phyloP scores from a whole-genome alignment of 176 grass and related monocot species.

The Ananas comosus region DNA sequence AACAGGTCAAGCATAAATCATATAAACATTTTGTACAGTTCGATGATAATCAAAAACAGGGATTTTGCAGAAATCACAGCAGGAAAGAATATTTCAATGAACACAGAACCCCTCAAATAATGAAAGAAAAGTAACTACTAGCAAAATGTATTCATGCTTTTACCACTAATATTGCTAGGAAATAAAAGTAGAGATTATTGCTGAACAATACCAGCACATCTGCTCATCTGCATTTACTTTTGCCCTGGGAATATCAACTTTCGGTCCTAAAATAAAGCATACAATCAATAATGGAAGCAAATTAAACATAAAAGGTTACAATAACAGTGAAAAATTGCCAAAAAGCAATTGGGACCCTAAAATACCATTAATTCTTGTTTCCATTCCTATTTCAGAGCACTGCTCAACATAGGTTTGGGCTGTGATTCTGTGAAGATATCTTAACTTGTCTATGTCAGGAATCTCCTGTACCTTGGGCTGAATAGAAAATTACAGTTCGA shows the following conservation, averaged over 20 bases:
- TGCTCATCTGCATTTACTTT: conserved; percentile 88
- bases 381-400: conserved; percentile 86
- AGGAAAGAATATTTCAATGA: conserved; percentile 20
- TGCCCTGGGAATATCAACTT: conserved; percentile 67
- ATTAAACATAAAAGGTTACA: not conserved
- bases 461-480: conserved; percentile 89
- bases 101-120: not conserved
- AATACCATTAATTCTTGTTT: conserved; percentile 78
- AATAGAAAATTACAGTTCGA: conserved; percentile 15
- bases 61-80: conserved; percentile 86
- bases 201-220: conserved; percentile 73
- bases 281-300: not conserved
- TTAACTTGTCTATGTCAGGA: conserved; percentile 68
- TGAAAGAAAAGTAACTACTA: not conserved
- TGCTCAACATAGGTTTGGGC: conserved; percentile 64
- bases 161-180: conserved; percentile 12
- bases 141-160: not conserved
- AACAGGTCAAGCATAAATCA: conserved; percentile 87
- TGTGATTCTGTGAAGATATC: conserved; percentile 97
- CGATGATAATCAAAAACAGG: conserved; percentile 93
- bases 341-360: conserved; percentile 11
- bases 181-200: conserved; percentile 15
- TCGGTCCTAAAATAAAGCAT: conserved; percentile 46
- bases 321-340: not conserved
- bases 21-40: conserved; percentile 69